A percentile compares a stretch with the other conserved stretches of the same genome.
Conservation (phyloP, 441 rosid genomes). For the Gossypium schwendimanii region DNA sequence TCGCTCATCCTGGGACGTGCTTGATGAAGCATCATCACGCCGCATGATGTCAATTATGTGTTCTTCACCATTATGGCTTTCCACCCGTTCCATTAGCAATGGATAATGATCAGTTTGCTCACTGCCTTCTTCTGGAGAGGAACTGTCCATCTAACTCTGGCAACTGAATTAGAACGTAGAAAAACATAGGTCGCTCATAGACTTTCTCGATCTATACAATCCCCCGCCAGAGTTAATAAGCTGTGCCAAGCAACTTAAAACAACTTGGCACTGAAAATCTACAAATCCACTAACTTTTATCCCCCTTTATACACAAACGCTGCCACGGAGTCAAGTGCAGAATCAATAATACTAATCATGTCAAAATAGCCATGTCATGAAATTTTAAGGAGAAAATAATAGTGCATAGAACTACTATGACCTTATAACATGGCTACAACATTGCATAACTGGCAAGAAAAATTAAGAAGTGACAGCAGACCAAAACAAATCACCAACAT, state of each 20-base stretch:
- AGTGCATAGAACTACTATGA: not conserved
- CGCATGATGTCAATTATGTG: constrained; percentile 43
- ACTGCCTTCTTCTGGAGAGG: constrained; percentile 33
- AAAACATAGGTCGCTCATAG: constrained; percentile 21
- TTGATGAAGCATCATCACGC: constrained; percentile 35
- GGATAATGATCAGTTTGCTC: constrained; percentile 41
- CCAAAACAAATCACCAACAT: not conserved
- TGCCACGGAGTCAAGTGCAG: constrained; percentile 11
- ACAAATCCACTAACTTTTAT: not conserved
- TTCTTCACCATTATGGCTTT: constrained; percentile 25
- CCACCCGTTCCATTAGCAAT: constrained; percentile 49
- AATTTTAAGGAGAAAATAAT: not conserved
- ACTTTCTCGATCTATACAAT: constrained; percentile 11
- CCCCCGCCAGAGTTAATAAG: constrained; percentile 11
- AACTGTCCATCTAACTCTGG: constrained; percentile 57
- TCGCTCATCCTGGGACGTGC: constrained; percentile 33
- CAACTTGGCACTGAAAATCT: constrained; percentile 15
- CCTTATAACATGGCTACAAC: not conserved
- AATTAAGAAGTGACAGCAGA: not conserved
- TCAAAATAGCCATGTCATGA: not conserved
- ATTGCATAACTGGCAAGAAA: not conserved
- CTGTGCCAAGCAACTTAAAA: constrained; percentile 13
- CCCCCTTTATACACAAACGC: constrained; percentile 2
- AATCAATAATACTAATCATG: constrained; percentile 2
- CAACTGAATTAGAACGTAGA: constrained; percentile 19